These are phyloP conservation scores for Primulina tabacum DNA, from an alignment of 257 asterid genomes.

Conservation along the genomic window DNA sequence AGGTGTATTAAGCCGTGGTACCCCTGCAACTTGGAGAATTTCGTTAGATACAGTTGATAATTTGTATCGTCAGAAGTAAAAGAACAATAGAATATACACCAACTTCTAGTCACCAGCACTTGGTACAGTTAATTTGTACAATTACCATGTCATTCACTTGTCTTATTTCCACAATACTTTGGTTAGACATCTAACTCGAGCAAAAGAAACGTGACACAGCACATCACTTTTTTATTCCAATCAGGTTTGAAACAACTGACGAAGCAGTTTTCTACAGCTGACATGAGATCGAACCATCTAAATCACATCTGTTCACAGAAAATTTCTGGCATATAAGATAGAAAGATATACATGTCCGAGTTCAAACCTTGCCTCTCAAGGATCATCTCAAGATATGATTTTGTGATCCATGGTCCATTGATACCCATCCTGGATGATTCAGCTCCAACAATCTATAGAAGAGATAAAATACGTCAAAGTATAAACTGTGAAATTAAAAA, in stretches of 20 bases:
- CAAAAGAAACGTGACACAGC: conserved; percentile 8
- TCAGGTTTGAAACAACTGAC: conserved; percentile 13
- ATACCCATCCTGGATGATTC: conserved; percentile 89
- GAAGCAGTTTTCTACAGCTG: conserved; percentile 12
- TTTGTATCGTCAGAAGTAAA: neutral
- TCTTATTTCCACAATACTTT: neutral
- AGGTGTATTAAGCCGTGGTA: conserved; percentile 96
- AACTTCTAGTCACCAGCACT: conserved; percentile 8
- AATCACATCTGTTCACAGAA: neutral
- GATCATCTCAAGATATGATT: conserved; percentile 97
- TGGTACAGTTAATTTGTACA: conserved; percentile 11
- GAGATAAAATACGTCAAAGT: conserved; percentile 27
- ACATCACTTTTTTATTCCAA: conserved; percentile 2
- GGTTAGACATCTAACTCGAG: conserved; percentile 3
- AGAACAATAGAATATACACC: neutral
- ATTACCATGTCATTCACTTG: conserved; percentile 13
- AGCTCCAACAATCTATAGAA: conserved; percentile 72
- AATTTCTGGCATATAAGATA: conserved; percentile 15
- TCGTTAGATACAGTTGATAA: conserved; percentile 20
- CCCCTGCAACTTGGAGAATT: conserved; percentile 55
- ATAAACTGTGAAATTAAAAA: conserved; percentile 1
- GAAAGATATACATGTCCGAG: conserved; percentile 20
- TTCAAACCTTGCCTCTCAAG: conserved; percentile 83
- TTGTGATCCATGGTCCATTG: conserved; percentile 92
- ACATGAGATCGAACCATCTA: conserved; percentile 19